Evolutionary conservation across 176 grass and related monocot species (phyloP).

Genomic region (barley (Hordeum vulgare)): DNA sequence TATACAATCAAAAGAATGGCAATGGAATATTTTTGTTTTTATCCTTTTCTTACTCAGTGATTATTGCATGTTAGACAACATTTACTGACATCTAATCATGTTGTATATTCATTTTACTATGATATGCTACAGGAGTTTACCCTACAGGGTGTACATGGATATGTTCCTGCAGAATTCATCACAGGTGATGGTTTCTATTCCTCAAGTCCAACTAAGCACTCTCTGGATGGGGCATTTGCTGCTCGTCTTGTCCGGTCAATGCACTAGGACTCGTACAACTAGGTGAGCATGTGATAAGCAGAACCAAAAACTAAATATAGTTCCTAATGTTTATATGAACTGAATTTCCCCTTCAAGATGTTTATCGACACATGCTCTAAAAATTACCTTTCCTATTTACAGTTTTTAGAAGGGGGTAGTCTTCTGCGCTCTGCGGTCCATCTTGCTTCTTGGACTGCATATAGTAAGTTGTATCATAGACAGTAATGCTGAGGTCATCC

Average conservation of each 20-base stretch:
- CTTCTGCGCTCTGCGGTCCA: not conserved
- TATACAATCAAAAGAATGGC: not conserved
- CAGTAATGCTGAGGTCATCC: not conserved
- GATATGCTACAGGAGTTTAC: conserved; percentile 55
- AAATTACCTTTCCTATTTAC: not conserved
- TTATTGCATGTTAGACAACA: not conserved
- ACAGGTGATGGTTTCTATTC: conserved; percentile 80
- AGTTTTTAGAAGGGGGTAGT: conserved; percentile 3
- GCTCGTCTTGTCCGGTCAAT: conserved; percentile 57
- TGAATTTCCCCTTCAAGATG: not conserved
- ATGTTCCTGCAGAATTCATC: conserved; percentile 72
- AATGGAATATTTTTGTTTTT: not conserved
- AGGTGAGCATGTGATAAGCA: conserved; percentile 22
- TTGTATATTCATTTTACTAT: conserved; percentile 9
- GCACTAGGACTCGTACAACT: conserved; percentile 14
- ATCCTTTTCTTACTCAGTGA: not conserved
- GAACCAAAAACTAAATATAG: conserved; percentile 1
- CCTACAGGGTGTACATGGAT: conserved; percentile 44
- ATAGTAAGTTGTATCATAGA: conserved; percentile 2
- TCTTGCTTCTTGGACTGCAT: not conserved
- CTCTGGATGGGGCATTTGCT: conserved; percentile 89
- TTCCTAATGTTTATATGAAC: not conserved
- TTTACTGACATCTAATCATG: not conserved
- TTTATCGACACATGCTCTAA: not conserved
- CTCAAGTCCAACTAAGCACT: conserved; percentile 78